These are phyloP conservation scores for Sphagnum magellanicum DNA, from an alignment of 228 moss, liverwort and hornwort genomes.

Conservation along the genomic window DNA sequence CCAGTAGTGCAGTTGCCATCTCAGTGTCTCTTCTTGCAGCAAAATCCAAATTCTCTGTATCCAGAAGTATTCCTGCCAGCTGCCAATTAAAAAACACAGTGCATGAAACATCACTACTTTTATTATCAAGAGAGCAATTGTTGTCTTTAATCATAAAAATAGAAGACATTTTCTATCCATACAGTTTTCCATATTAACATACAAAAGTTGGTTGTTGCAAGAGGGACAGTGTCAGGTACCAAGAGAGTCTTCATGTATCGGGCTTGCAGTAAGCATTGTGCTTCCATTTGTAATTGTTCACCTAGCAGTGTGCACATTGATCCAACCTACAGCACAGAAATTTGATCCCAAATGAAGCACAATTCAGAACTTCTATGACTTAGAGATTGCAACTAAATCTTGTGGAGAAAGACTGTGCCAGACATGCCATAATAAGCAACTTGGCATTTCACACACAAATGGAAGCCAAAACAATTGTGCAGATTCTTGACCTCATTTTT, in stretches of 20 bases:
- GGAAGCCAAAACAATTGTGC: too few relatives aligned
- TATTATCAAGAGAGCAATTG: too few relatives aligned
- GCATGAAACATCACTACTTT: too few relatives aligned
- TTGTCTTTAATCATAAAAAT: too few relatives aligned
- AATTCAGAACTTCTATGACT: not conserved
- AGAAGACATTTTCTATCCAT: too few relatives aligned
- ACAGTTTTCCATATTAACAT: too few relatives aligned
- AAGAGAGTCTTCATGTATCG: slow-evolving; percentile 44
- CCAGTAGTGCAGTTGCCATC: slow-evolving; percentile 35
- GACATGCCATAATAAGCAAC: not conserved
- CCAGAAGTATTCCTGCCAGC: slow-evolving; percentile 54
- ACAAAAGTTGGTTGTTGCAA: too few relatives aligned
- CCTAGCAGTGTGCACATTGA: slow-evolving; percentile 42
- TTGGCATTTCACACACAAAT: not conserved
- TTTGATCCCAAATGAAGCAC: not conserved
- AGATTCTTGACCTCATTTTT: slow-evolving; percentile 32
- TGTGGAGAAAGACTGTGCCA: not conserved
- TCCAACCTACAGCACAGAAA: slow-evolving; percentile 25
- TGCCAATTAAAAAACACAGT: slow-evolving; percentile 4
- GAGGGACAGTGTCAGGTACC: slow-evolving; percentile 9
- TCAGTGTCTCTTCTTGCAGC: slow-evolving; percentile 45
- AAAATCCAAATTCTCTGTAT: slow-evolving; percentile 56
- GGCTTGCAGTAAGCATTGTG: slow-evolving; percentile 40
- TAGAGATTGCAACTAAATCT: not conserved
- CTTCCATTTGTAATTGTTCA: slow-evolving; percentile 38